Conservation (phyloP, 2,329 filamentous ascomycete species). For the Nemania serpens region DNA sequence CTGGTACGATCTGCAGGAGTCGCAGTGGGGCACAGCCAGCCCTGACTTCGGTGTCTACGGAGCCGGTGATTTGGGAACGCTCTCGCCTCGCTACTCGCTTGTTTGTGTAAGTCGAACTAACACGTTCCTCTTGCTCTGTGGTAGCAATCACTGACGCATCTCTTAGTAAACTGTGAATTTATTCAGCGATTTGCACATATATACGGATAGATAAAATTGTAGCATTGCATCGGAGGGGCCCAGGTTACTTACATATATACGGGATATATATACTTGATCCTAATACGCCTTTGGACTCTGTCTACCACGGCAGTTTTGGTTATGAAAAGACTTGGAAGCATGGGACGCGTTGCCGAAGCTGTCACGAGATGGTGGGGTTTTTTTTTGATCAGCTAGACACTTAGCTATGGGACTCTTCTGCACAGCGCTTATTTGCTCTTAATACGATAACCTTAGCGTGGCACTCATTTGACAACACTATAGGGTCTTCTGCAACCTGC, state of each 20-base stretch:
- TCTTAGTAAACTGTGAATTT: not conserved
- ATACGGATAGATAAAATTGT: slow-evolving; percentile 27
- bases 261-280: not conserved
- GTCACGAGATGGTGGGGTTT: not conserved
- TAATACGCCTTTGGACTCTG: slow-evolving; percentile 5
- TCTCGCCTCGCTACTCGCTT: slow-evolving; percentile 40
- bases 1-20: slow-evolving; percentile 46
- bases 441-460: no score
- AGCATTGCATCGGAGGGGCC: slow-evolving; percentile 8
- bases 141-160: not conserved
- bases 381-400: no score
- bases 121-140: not conserved
- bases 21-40: slow-evolving; percentile 40
- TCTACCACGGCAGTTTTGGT: not conserved
- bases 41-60: slow-evolving; percentile 46
- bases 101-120: slow-evolving; percentile 34
- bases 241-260: not conserved
- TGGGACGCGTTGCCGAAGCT: not conserved
- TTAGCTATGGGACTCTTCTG: no score
- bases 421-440: no score
- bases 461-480: no score
- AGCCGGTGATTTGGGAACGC: slow-evolving; percentile 40
- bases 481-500: no score
- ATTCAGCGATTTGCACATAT: not conserved
- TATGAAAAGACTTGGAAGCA: not conserved